phyloP scores from a whole-genome alignment of 1,284 basidiomycete species.

The Irpex rosettiformis region DNA sequence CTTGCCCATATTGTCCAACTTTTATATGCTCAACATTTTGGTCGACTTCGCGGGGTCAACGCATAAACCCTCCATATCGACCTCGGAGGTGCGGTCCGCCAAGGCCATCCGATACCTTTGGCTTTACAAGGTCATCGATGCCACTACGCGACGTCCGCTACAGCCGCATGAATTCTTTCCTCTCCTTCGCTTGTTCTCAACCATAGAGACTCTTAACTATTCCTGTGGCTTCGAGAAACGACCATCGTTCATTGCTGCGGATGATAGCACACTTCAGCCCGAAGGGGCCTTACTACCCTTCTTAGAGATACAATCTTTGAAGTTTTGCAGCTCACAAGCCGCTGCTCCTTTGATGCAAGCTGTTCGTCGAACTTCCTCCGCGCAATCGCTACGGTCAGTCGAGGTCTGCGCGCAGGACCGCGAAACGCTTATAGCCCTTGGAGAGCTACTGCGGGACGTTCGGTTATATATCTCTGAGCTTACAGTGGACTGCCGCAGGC shows the following conservation, averaged over 20 bases:
- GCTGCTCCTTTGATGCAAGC: background rate
- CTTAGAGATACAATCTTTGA: background rate
- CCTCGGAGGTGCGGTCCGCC: background rate
- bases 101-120: conserved; percentile 5
- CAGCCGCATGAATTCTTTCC: background rate
- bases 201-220: background rate
- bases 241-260: background rate
- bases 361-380: background rate
- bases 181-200: background rate
- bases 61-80: background rate
- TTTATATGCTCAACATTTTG: conserved; percentile 1
- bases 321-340: background rate
- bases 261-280: background rate
- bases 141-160: background rate
- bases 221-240: background rate
- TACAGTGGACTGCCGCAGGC: background rate
- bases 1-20: background rate
- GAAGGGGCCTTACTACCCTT: background rate
- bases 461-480: background rate
- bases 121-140: conserved; percentile 3
- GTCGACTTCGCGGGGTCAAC: background rate
- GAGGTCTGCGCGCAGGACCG: background rate
- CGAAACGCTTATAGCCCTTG: background rate
- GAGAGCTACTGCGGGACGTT: background rate
- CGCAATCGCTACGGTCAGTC: background rate